phyloP scores from a whole-genome alignment of 1,139 yeast species.

The Pichia sp. region DNA sequence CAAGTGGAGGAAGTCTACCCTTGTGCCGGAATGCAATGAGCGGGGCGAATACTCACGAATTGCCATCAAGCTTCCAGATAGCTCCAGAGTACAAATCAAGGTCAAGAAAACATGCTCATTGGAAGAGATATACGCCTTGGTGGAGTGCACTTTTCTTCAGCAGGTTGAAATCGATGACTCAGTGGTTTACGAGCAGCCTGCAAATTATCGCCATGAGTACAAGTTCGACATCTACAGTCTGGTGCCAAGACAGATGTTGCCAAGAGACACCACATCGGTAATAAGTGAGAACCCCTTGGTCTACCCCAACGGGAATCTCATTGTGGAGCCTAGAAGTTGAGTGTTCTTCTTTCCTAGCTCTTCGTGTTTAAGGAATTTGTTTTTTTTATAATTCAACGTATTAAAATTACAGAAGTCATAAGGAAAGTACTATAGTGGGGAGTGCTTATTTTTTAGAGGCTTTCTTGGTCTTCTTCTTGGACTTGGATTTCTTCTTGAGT shows the following conservation, averaged over 20 bases:
- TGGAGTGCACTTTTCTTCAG: slow-evolving; percentile 43
- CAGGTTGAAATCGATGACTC: slow-evolving; percentile 18
- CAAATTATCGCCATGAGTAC: slow-evolving; percentile 41
- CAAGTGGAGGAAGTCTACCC: slow-evolving; percentile 41
- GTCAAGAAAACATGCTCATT: slow-evolving; percentile 45
- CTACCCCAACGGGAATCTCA: slow-evolving; percentile 58
- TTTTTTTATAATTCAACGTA: slow-evolving; percentile 27
- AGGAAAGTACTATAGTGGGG: background rate
- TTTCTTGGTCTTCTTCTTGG: slow-evolving; percentile 27
- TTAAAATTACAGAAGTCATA: slow-evolving; percentile 40
- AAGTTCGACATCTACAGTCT: slow-evolving; percentile 49
- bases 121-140: slow-evolving; percentile 57
- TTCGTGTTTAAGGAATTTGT: slow-evolving; percentile 22
- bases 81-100: slow-evolving; percentile 44
- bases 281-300: slow-evolving; percentile 43
- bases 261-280: slow-evolving; percentile 24
- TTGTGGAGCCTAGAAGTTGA: slow-evolving; percentile 28
- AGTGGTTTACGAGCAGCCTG: slow-evolving; percentile 32
- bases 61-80: slow-evolving; percentile 55
- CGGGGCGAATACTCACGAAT: slow-evolving; percentile 40
- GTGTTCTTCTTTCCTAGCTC: background rate
- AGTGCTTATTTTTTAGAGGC: slow-evolving; percentile 9
- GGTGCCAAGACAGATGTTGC: slow-evolving; percentile 45
- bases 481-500: slow-evolving; percentile 28
- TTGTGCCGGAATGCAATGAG: slow-evolving; percentile 36